Evolutionary conservation across 257 asterid genomes (phyloP).

Genomic region (Solanum tarapatanum): DNA sequence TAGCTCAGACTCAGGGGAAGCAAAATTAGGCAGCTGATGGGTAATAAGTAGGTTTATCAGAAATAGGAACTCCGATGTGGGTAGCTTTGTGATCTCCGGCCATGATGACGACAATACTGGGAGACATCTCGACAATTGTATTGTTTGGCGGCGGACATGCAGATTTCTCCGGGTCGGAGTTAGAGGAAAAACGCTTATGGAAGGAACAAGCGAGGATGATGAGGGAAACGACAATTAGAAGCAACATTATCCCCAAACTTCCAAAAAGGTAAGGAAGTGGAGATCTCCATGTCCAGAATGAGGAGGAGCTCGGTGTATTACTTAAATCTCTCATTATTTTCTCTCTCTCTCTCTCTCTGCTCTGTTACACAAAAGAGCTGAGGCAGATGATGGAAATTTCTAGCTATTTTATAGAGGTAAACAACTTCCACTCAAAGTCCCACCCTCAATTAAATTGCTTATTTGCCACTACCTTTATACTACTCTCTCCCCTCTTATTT

Average conservation of each 20-base stretch:
- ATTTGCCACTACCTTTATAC: neutral
- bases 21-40: neutral
- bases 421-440: neutral
- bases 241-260: conserved; percentile 34
- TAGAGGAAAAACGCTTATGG: conserved; percentile 7
- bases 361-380: neutral
- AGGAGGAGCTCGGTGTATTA: neutral
- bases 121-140: conserved; percentile 9
- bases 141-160: neutral
- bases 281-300: conserved; percentile 54
- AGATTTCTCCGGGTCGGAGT: conserved; percentile 20
- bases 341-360: conserved; percentile 11
- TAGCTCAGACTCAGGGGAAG: neutral
- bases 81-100: conserved; percentile 73
- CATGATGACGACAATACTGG: conserved; percentile 62
- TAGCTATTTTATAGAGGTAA: neutral
- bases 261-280: conserved; percentile 69
- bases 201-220: conserved; percentile 48
- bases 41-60: neutral
- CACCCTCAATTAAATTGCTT: neutral
- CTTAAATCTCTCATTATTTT: neutral
- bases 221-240: conserved; percentile 32
- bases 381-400: neutral
- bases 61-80: conserved; percentile 41
- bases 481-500: neutral